phyloP scores from a whole-genome alignment of 2,329 filamentous ascomycete genomes.

The Colletotrichum liaoningense region DNA sequence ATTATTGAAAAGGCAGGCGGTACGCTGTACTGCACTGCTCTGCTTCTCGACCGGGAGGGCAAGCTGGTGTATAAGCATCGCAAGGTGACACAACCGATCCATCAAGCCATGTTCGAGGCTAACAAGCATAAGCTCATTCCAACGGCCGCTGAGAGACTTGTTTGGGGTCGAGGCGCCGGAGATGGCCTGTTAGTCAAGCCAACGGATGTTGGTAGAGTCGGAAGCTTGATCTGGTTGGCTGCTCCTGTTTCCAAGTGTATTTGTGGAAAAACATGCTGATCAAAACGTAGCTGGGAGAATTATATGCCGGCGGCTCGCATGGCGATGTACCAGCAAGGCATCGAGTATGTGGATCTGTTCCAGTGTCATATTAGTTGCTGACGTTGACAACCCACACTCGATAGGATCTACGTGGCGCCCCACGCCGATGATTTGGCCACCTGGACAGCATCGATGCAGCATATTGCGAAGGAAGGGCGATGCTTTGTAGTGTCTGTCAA shows the following conservation, averaged over 20 bases:
- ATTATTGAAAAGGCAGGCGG: conserved; percentile 54
- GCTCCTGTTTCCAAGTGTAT: not conserved
- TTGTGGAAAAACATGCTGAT: not conserved
- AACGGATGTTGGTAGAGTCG: conserved; percentile 53
- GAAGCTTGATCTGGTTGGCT: conserved; percentile 51
- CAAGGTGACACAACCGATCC: conserved; percentile 43
- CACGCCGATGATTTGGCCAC: conserved; percentile 46
- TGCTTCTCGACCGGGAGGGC: conserved; percentile 51
- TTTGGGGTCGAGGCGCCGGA: conserved; percentile 59
- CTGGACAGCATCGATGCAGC: conserved; percentile 55
- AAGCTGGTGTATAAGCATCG: conserved; percentile 49
- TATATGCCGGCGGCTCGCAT: conserved; percentile 56
- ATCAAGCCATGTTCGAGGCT: not conserved
- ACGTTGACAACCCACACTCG: not conserved
- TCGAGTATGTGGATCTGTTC: conserved; percentile 45
- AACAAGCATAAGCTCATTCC: conserved; percentile 45
- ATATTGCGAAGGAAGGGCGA: conserved; percentile 57
- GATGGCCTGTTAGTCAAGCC: conserved; percentile 52
- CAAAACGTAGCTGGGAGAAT: conserved; percentile 49
- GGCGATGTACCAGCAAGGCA: conserved; percentile 53
- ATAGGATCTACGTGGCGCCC: conserved; percentile 47
- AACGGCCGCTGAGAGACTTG: conserved; percentile 52
- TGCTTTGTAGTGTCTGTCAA: conserved; percentile 56
- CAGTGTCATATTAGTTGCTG: not conserved
- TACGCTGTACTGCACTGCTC: conserved; percentile 52